Base-by-base conservation (phyloP, 768 basidiomycete genomes). In the Astraeus odoratus region DNA sequence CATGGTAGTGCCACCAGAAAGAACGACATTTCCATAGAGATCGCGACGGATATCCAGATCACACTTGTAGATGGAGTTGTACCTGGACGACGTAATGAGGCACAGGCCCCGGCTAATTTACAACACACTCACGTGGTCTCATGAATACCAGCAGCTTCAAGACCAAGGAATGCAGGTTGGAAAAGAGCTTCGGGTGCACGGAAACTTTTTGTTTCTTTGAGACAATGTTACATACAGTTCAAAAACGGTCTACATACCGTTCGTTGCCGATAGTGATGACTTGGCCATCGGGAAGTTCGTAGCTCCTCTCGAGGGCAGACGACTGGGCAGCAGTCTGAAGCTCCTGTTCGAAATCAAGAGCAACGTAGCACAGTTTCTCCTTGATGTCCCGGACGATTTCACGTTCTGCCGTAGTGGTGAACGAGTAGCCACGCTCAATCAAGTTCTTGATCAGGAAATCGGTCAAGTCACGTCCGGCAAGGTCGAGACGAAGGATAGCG, bases 311-410 rank as follows among this genome's bases (percentile, higher is more conserved):
- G 40, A 93, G 74, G 34, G 86, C 80, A 38, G 88, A 91, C 19
- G 85, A 87, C 60, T 89, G 86, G 47, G 89, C 86, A 31, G 91
- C 90, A 18, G 86, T 89, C 69, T 89, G 84, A 54, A 94, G 72
- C 69, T 95, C 92, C 67, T 93, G 86, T 61, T 94, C 90, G 54
- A 93, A 94, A 67, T 94, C 91, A 50, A 93, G 78, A 30, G 91
- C 91, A 52, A 95, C 92, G 63, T 94, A 94, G 67, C 91, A 93
- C 23, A 94, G 80, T 67, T 83, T 83, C 71, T 83, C 81, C 76
- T 96, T 96, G 76, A 96, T 94, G 66, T 95, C 93, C 48, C 93
- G 78, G 56, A 95, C 93, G 48, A 96, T 91, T 80, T 93, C 91
- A 59, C 82, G 78, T 70, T 92, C 91, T 29, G 89, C 91, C 10